Conservation (phyloP, 1,284 basidiomycete species). For the Veloporphyrellus conicus region DNA sequence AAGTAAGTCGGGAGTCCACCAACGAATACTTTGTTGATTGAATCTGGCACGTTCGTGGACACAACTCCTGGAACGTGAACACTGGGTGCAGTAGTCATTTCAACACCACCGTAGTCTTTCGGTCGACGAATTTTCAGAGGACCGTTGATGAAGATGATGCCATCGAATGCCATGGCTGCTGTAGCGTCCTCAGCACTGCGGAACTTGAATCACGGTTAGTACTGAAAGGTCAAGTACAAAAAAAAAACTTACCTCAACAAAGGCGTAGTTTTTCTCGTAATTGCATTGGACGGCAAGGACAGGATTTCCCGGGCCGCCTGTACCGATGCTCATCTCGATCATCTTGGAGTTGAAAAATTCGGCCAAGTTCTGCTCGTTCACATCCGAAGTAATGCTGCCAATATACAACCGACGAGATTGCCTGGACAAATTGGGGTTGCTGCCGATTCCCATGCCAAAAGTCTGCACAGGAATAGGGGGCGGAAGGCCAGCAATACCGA, state of each 20-base stretch:
- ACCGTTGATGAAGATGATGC: conserved; percentile 89
- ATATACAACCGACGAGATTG: conserved; percentile 95
- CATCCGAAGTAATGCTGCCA: conserved; percentile 88
- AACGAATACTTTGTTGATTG: conserved; percentile 96
- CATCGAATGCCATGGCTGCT: conserved; percentile 94
- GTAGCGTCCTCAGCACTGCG: conserved; percentile 95
- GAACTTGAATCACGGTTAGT: conserved; percentile 57
- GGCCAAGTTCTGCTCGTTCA: conserved; percentile 85
- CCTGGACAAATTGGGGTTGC: conserved; percentile 80
- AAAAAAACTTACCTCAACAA: conserved; percentile 71
- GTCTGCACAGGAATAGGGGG: conserved; percentile 78
- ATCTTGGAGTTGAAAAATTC: conserved; percentile 96
- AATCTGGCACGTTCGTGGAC: conserved; percentile 95
- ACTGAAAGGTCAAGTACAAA: not conserved
- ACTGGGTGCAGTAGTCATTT: conserved; percentile 56
- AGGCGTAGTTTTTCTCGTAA: conserved; percentile 97
- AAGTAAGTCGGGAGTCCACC: conserved; percentile 94
- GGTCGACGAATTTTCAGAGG: conserved; percentile 94
- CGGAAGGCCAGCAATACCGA: conserved; percentile 72
- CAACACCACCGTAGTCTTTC: conserved; percentile 86
- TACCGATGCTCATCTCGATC: conserved; percentile 84
- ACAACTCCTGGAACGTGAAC: conserved; percentile 90
- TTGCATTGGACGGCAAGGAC: conserved; percentile 93
- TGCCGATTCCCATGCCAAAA: conserved; percentile 79
- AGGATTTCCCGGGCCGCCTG: conserved; percentile 82